Evolutionary conservation across 164 flowering plant genomes (phyloP).

Genomic region (Paratinospora sagittata): DNA sequence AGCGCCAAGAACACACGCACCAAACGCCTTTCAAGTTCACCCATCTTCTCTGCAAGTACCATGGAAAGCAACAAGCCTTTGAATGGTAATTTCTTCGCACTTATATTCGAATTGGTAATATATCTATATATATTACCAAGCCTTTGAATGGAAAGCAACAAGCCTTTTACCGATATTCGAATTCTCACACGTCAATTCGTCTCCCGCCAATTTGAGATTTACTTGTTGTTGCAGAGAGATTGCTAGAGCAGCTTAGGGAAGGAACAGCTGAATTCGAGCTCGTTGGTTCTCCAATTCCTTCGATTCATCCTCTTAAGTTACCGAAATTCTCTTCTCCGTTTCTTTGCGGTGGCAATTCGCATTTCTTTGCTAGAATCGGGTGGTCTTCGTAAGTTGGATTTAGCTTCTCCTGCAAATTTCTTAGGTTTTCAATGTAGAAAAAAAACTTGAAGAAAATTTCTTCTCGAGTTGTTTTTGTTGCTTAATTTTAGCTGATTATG

Average conservation of each 20-base stretch:
- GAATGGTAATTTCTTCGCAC: too few species aligned
- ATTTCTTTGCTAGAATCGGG: slow-evolving; percentile 76
- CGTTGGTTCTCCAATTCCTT: slow-evolving; percentile 34
- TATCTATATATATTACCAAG: too few species aligned
- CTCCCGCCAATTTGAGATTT: slow-evolving; percentile 1
- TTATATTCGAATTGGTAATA: too few species aligned
- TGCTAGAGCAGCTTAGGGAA: slow-evolving; percentile 52
- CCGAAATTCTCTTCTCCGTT: slow-evolving; percentile 12
- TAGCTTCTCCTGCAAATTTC: not conserved
- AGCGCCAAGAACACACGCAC: not conserved
- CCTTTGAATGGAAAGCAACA: too few species aligned
- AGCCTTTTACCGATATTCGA: not conserved
- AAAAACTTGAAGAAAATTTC: too few species aligned
- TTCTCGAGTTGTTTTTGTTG: not conserved
- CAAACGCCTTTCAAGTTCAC: not conserved
- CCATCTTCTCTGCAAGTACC: not conserved
- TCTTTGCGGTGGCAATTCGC: slow-evolving; percentile 6
- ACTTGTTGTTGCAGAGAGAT: slow-evolving; percentile 29
- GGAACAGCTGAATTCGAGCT: slow-evolving; percentile 72
- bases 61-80: not conserved
- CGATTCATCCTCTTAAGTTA: slow-evolving; percentile 26
- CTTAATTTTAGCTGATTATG: too few species aligned
- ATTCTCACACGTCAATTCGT: not conserved
- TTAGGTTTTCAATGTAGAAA: not conserved
- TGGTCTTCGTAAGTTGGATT: slow-evolving; percentile 48